These are phyloP conservation scores for Fennellomyces sp. DNA, from an alignment of 371 early-diverging fungal species.

Conservation along the genomic window DNA sequence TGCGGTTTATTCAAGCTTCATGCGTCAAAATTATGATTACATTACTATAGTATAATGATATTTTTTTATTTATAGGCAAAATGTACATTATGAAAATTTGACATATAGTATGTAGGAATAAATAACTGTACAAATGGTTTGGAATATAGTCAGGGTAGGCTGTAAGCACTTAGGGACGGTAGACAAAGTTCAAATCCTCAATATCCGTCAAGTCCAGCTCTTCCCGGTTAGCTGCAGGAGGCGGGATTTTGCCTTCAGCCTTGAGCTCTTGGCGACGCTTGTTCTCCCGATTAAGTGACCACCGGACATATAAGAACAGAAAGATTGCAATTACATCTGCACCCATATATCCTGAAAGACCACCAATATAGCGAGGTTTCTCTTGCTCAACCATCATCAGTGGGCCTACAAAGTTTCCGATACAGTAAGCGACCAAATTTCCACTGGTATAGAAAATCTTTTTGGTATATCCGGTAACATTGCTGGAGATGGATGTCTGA, in stretches of 20 bases:
- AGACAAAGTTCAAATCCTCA: conserved; percentile 41
- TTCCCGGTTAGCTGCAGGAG: conserved; percentile 6
- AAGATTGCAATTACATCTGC: conserved; percentile 25
- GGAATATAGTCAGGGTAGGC: not conserved
- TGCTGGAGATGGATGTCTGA: conserved; percentile 12
- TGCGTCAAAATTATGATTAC: too few species aligned
- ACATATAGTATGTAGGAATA: not conserved
- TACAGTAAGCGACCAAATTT: conserved; percentile 10
- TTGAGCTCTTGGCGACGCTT: conserved; percentile 3
- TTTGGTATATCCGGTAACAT: conserved; percentile 23
- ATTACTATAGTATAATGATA: not conserved
- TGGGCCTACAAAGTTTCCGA: conserved; percentile 23
- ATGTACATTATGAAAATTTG: not conserved
- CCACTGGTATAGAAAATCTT: conserved; percentile 21
- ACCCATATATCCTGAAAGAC: conserved; percentile 23
- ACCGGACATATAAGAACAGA: conserved; percentile 19
- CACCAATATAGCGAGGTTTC: conserved; percentile 16
- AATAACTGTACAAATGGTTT: not conserved
- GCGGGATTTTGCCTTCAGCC: conserved; percentile 7
- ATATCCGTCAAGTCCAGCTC: conserved; percentile 37
- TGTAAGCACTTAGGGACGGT: conserved; percentile 19
- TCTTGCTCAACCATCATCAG: conserved; percentile 21
- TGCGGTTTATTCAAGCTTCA: too few species aligned
- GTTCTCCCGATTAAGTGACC: conserved; percentile 8
- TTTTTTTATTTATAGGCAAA: not conserved